Evolutionary conservation across 2,329 filamentous ascomycete species (phyloP).

Genomic region (Phialemoniopsis sp.): DNA sequence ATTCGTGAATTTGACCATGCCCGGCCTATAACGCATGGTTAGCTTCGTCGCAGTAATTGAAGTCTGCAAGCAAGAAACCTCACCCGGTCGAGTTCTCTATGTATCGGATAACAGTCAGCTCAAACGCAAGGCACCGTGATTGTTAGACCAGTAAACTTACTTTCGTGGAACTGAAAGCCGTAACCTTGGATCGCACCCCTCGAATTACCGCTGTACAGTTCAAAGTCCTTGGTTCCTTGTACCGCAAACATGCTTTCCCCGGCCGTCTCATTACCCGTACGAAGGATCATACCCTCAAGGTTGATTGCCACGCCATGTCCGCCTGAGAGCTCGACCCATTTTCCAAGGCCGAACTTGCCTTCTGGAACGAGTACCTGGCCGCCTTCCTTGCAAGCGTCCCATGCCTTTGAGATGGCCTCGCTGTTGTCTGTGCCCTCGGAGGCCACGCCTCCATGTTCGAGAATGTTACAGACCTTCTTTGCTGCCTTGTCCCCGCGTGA

Average conservation of each 20-base stretch:
- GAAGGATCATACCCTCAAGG: conserved; percentile 29
- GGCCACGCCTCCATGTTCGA: conserved; percentile 43
- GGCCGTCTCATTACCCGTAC: conserved; percentile 4
- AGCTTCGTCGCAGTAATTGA: not conserved
- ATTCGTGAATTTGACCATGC: conserved; percentile 33
- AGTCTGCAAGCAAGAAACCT: not conserved
- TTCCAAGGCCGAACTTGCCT: conserved; percentile 10
- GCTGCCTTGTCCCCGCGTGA: conserved; percentile 18
- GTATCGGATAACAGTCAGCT: not conserved
- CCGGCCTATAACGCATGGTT: conserved; percentile 26
- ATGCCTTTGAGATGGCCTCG: conserved; percentile 17
- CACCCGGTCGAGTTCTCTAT: conserved; percentile 5
- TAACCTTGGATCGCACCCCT: conserved; percentile 44
- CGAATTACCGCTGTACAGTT: conserved; percentile 34
- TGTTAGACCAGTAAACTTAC: not conserved
- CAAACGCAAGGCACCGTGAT: not conserved
- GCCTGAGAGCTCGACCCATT: conserved; percentile 5
- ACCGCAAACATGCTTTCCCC: conserved; percentile 11
- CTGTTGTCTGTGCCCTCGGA: conserved; percentile 38
- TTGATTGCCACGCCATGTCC: conserved; percentile 19
- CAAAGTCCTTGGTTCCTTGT: conserved; percentile 32
- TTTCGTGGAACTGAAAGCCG: conserved; percentile 37
- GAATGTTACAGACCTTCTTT: conserved; percentile 38
- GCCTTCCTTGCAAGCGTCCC: conserved; percentile 23
- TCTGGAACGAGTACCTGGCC: conserved; percentile 7